phyloP scores from a whole-genome alignment of 2,329 filamentous ascomycete genomes.

The Trichophyton schoenleinii region DNA sequence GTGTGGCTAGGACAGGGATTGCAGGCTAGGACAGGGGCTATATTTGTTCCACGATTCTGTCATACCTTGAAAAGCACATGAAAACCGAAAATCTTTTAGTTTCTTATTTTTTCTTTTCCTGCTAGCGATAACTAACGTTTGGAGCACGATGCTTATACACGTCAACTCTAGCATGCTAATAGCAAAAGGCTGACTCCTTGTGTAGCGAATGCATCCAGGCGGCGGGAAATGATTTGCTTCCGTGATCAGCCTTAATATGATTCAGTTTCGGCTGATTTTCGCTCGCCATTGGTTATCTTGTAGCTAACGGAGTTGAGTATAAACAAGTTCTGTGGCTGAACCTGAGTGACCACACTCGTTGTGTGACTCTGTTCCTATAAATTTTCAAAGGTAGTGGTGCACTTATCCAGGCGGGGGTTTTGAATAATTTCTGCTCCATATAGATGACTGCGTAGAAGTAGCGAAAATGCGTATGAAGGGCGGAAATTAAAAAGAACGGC shows the following conservation, averaged over 20 bases:
- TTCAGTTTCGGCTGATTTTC: background rate
- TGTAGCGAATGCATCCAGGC: background rate
- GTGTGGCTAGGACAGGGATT: background rate
- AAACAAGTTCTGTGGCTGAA: background rate
- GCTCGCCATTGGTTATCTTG: background rate
- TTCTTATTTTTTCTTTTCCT: background rate
- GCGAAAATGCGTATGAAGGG: background rate
- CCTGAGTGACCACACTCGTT: background rate
- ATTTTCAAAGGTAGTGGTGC: background rate
- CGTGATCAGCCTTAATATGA: background rate
- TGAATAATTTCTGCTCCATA: background rate
- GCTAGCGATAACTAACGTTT: background rate
- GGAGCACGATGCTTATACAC: background rate
- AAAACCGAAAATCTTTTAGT: background rate
- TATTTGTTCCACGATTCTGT: background rate
- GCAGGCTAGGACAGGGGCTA: background rate
- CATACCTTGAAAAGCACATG: background rate
- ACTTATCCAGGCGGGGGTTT: background rate
- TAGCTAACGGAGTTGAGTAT: background rate
- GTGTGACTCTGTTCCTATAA: background rate
- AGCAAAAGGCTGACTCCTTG: background rate
- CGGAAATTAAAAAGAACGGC: background rate
- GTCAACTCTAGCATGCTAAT: background rate
- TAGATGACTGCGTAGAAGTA: background rate
- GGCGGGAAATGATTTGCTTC: background rate